These are phyloP conservation scores for Kurtzmaniella fragi DNA, from an alignment of 805 yeast genomes.

Conservation along the genomic window DNA sequence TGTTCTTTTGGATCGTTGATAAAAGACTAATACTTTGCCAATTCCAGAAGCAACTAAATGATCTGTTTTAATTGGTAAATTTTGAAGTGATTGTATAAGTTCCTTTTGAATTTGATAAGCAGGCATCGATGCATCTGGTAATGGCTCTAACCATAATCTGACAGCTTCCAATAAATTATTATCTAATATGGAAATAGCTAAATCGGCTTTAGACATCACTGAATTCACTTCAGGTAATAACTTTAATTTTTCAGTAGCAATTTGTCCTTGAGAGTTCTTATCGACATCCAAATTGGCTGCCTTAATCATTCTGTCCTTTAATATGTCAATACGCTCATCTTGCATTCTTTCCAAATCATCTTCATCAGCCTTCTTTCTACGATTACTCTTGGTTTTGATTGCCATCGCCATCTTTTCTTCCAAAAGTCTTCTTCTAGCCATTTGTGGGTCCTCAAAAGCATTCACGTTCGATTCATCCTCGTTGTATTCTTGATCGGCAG, in stretches of 20 bases:
- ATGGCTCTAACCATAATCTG: conserved; percentile 95
- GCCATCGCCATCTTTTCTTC: conserved; percentile 81
- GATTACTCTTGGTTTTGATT: conserved; percentile 55
- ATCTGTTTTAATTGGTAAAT: conserved; percentile 90
- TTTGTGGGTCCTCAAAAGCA: conserved; percentile 30
- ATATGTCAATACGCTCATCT: conserved; percentile 78
- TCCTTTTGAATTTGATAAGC: conserved; percentile 93
- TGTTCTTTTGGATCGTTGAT: conserved; percentile 84
- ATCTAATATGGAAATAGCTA: conserved; percentile 90
- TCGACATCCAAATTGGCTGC: conserved; percentile 76
- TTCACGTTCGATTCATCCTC: conserved; percentile 10
- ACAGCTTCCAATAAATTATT: conserved; percentile 90
- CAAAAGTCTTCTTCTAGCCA: conserved; percentile 61
- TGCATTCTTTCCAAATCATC: conserved; percentile 94
- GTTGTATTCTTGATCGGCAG: conserved; percentile 2
- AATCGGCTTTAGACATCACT: conserved; percentile 71
- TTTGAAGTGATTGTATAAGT: conserved; percentile 64
- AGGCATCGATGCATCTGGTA: conserved; percentile 98
- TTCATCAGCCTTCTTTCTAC: conserved; percentile 71
- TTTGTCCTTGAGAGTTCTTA: conserved; percentile 52
- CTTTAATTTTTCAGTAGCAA: conserved; percentile 74
- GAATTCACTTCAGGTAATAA: conserved; percentile 75
- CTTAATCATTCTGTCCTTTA: conserved; percentile 85
- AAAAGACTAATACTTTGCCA: conserved; percentile 90
- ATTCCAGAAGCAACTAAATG: conserved; percentile 92